These are phyloP conservation scores for Magnaporthiopsis incrustans DNA, from an alignment of 2,329 filamentous ascomycete genomes.

Conservation along the genomic window DNA sequence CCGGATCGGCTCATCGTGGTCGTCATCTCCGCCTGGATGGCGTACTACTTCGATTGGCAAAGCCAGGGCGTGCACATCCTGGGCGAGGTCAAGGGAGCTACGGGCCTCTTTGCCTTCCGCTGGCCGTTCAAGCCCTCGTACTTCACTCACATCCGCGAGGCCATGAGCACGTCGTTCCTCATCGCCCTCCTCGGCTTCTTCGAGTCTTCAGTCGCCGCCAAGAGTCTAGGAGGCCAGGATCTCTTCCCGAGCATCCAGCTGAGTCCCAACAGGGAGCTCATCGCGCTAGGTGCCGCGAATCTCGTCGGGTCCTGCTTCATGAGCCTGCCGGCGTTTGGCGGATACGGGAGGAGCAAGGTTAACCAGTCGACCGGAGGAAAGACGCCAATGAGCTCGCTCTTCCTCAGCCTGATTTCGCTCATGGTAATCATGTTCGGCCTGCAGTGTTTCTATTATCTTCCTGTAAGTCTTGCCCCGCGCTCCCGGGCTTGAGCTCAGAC, in stretches of 20 bases:
- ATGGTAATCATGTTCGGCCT: conserved; percentile 74
- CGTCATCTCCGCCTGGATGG: conserved; percentile 71
- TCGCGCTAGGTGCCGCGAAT: conserved; percentile 85
- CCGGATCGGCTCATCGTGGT: conserved; percentile 90
- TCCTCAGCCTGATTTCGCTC: conserved; percentile 75
- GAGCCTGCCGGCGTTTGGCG: conserved; percentile 87
- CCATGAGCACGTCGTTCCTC: conserved; percentile 84
- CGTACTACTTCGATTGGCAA: conserved; percentile 73
- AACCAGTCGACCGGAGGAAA: conserved; percentile 87
- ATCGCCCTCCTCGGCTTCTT: conserved; percentile 97
- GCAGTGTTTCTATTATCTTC: conserved; percentile 90
- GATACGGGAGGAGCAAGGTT: conserved; percentile 92
- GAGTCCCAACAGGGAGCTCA: conserved; percentile 86
- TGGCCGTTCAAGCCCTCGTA: conserved; percentile 76
- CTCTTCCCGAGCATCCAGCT: conserved; percentile 72
- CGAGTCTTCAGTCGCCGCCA: conserved; percentile 92
- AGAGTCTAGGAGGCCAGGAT: conserved; percentile 66
- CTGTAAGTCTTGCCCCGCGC: conserved; percentile 50
- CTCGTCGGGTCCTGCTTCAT: conserved; percentile 88
- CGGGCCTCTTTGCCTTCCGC: conserved; percentile 71
- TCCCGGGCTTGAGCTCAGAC: no score
- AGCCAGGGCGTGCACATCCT: conserved; percentile 72
- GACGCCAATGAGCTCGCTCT: conserved; percentile 87
- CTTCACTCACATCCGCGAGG: conserved; percentile 74
- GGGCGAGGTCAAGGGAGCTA: conserved; percentile 67